Conservation (phyloP, 176 grass and related monocot species). For the Triticum monococcum region DNA sequence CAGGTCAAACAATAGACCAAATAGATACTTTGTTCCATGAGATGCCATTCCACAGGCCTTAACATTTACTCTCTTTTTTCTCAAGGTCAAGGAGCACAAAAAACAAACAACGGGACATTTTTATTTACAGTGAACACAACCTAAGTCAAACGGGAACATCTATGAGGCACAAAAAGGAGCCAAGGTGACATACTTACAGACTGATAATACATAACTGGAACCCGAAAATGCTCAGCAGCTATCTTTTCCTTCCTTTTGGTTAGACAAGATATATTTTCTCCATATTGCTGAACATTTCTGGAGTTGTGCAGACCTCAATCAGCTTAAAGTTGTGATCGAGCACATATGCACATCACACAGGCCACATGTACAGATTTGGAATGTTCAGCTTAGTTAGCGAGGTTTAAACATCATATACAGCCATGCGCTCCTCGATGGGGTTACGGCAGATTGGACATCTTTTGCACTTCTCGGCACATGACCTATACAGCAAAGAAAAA, state of each 20-base stretch:
- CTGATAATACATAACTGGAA: conserved; percentile 40
- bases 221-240: conserved; percentile 28
- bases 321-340: conserved; percentile 65
- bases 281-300: conserved; percentile 54
- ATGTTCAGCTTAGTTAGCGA: conserved; percentile 48
- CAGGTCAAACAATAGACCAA: too few relatives aligned
- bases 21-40: not conserved
- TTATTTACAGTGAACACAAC: conserved; percentile 49
- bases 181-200: conserved; percentile 45
- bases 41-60: not conserved
- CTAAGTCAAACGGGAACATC: conserved; percentile 22
- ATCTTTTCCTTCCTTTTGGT: conserved; percentile 59
- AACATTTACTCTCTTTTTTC: not conserved
- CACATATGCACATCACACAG: conserved; percentile 43
- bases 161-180: conserved; percentile 28
- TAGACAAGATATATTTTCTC: conserved; percentile 36
- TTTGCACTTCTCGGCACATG: conserved; percentile 92
- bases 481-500: conserved; percentile 44
- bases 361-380: conserved; percentile 59
- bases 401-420: conserved; percentile 92
- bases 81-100: conserved; percentile 23
- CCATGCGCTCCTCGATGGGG: conserved; percentile 89
- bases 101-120: conserved; percentile 21
- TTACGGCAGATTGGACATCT: conserved; percentile 96
- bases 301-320: conserved; percentile 50